phyloP scores from a whole-genome alignment of 2,329 filamentous ascomycete species.

The Aphanocladium album region DNA sequence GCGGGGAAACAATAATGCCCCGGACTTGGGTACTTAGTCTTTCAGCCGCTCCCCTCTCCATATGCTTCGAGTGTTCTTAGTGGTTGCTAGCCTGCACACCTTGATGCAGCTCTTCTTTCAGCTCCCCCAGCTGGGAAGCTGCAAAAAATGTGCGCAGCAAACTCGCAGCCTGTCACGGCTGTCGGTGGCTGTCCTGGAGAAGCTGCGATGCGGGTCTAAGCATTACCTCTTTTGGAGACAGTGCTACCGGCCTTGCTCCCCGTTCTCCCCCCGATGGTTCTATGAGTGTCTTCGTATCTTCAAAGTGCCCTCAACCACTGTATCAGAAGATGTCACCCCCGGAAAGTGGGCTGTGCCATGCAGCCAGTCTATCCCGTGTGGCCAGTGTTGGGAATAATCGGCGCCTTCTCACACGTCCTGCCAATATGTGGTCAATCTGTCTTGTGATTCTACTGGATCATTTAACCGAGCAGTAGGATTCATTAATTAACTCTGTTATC shows the following conservation, averaged over 20 bases:
- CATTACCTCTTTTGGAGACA: neutral
- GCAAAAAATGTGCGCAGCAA: neutral
- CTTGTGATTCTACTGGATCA: constrained; percentile 1
- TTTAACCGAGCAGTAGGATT: neutral
- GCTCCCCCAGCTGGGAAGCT: constrained; percentile 1
- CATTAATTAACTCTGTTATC: neutral
- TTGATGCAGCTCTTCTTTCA: constrained; percentile 8
- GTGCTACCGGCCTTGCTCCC: neutral
- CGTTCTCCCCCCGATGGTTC: neutral
- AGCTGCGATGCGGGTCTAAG: neutral
- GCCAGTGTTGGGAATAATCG: constrained; percentile 6
- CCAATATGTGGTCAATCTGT: neutral
- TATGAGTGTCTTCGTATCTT: neutral
- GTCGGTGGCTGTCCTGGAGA: neutral
- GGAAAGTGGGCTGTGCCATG: neutral
- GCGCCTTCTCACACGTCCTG: neutral
- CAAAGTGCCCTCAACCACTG: neutral
- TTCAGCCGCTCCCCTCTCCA: constrained; percentile 1
- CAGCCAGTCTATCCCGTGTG: neutral
- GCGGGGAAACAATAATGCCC: neutral
- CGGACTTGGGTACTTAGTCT: neutral
- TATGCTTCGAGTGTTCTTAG: neutral
- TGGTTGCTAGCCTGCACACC: constrained; percentile 1
- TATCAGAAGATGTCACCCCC: neutral
- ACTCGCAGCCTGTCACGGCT: neutral